A percentile compares a stretch with the other conserved stretches of the same genome.
phyloP scores from a whole-genome alignment of 768 basidiomycete species.

The Podaxis mareebaensis region DNA sequence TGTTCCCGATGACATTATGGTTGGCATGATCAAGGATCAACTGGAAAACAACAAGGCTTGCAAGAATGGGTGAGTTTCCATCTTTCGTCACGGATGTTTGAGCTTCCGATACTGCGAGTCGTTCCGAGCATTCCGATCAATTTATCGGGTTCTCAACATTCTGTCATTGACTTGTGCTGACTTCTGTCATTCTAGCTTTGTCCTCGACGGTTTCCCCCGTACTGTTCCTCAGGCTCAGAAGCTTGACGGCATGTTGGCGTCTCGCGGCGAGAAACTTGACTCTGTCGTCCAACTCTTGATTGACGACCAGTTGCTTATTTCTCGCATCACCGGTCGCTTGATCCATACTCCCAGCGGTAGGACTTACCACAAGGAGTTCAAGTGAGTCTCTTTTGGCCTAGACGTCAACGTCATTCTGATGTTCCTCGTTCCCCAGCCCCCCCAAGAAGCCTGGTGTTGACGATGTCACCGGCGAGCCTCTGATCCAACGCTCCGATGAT shows the following conservation, averaged over 20 bases:
- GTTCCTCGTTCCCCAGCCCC: constrained; percentile 56
- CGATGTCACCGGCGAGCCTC: constrained; percentile 92
- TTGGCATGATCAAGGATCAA: constrained; percentile 96
- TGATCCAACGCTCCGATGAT: constrained; percentile 97
- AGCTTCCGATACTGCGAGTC: not conserved
- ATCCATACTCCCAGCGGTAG: constrained; percentile 89
- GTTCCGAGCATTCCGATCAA: constrained; percentile 11
- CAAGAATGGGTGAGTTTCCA: constrained; percentile 85
- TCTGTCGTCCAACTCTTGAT: constrained; percentile 92
- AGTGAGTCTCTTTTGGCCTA: constrained; percentile 51
- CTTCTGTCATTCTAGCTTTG: constrained; percentile 65
- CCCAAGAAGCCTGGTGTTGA: constrained; percentile 96
- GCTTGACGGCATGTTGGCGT: constrained; percentile 86
- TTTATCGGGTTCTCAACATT: constrained; percentile 12
- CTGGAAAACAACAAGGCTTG: constrained; percentile 90
- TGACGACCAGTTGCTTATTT: constrained; percentile 93
- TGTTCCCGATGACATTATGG: constrained; percentile 95
- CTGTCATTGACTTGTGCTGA: constrained; percentile 17
- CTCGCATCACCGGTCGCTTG: constrained; percentile 94
- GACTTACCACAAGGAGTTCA: constrained; percentile 94
- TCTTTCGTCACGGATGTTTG: not conserved
- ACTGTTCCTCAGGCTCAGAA: constrained; percentile 97
- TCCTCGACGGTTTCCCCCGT: constrained; percentile 98
- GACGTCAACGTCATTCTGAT: not conserved
- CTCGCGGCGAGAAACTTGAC: constrained; percentile 85